Percentiles rank a stretch among this genome's conserved stretches.
Evolutionary conservation across 2,329 filamentous ascomycete species (phyloP).

Genomic region (Aureobasidium sp.): DNA sequence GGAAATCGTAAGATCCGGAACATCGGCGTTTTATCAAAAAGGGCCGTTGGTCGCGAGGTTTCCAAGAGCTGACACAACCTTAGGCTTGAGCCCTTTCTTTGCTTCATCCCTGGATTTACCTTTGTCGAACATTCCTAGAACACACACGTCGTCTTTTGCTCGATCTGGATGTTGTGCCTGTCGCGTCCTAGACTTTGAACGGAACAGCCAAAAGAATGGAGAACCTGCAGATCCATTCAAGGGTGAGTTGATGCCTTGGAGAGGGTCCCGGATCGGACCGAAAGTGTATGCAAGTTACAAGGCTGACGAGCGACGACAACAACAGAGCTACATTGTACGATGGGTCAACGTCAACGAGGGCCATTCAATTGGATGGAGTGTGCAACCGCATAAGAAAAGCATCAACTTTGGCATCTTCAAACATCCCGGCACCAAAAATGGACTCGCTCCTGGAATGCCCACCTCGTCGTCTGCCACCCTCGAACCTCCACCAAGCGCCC

Average conservation of each 20-base stretch:
- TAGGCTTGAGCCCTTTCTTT: not conserved
- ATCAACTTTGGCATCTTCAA: conserved; percentile 99
- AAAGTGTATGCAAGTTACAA: conserved; percentile 7
- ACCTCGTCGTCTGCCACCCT: conserved; percentile 47
- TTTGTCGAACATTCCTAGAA: not conserved
- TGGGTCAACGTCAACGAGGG: conserved; percentile 94
- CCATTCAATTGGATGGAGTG: conserved; percentile 96
- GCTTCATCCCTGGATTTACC: conserved; percentile 9
- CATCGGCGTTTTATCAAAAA: conserved; percentile 3
- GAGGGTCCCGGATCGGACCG: conserved; percentile 12
- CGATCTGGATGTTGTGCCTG: not conserved
- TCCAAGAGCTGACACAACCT: conserved; percentile 5
- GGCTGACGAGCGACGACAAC: not conserved
- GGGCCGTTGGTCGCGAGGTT: conserved; percentile 1
- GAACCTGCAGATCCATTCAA: conserved; percentile 22
- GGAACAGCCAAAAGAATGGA: conserved; percentile 10
- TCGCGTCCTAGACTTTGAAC: not conserved
- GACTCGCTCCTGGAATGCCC: conserved; percentile 43
- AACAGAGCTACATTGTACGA: conserved; percentile 96
- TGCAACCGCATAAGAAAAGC: conserved; percentile 98
- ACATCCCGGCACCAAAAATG: conserved; percentile 80
- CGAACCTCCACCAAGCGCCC: conserved; percentile 51
- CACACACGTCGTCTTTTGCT: not conserved
- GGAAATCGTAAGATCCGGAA: conserved; percentile 13
- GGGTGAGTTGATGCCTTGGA: conserved; percentile 9